phyloP scores from a whole-genome alignment of 2,329 filamentous ascomycete genomes.

The Beauveria caledonica region DNA sequence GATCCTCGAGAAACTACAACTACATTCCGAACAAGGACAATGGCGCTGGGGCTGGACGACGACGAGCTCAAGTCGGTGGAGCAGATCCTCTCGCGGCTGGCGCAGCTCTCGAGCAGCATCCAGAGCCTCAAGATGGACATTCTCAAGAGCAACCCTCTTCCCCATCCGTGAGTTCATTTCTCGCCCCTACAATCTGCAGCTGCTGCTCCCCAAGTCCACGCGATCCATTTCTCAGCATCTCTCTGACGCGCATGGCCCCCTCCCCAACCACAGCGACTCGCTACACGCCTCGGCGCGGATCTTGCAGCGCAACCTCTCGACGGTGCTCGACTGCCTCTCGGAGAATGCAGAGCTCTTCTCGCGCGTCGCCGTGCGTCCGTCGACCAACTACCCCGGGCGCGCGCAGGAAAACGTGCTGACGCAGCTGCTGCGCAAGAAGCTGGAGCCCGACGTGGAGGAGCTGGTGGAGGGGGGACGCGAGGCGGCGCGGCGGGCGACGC shows the following conservation, averaged over 20 bases:
- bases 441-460: slow-evolving; percentile 69
- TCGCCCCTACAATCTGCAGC: not conserved
- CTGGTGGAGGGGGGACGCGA: slow-evolving; percentile 58
- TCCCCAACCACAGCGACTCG: slow-evolving; percentile 44
- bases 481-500: slow-evolving; percentile 31
- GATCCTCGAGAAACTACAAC: not conserved
- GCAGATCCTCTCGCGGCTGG: slow-evolving; percentile 58
- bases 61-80: slow-evolving; percentile 63
- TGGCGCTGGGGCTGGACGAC: slow-evolving; percentile 42
- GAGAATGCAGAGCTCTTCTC: slow-evolving; percentile 60
- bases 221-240: not conserved
- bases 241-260: too few relatives aligned
- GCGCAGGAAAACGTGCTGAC: slow-evolving; percentile 58
- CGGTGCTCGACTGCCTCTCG: slow-evolving; percentile 55
- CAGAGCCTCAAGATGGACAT: slow-evolving; percentile 55
- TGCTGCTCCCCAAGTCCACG: not conserved
- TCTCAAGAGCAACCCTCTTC: slow-evolving; percentile 55
- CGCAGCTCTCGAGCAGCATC: slow-evolving; percentile 61
- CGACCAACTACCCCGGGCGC: slow-evolving; percentile 64
- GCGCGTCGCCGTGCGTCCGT: slow-evolving; percentile 65
- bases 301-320: slow-evolving; percentile 60
- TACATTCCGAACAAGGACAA: slow-evolving; percentile 14
- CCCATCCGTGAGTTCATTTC: slow-evolving; percentile 47
- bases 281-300: slow-evolving; percentile 65
- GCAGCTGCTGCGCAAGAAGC: slow-evolving; percentile 71